Conservation (phyloP, 371 early-diverging fungal genomes). For the Mucor racemosus region DNA sequence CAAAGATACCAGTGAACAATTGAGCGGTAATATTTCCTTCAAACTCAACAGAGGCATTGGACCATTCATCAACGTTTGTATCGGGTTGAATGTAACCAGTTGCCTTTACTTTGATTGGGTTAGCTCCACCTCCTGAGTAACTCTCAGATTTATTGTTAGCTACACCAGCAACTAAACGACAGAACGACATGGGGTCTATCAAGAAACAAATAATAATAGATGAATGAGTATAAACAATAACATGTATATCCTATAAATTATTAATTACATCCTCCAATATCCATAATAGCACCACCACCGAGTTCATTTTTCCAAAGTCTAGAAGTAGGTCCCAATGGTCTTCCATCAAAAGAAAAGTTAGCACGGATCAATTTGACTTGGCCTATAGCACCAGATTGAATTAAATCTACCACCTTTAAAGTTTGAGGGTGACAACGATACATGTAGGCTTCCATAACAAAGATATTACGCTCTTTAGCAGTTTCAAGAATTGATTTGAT, state of each 20-base stretch:
- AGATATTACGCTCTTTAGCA: constrained; percentile 34
- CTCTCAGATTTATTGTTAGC: constrained; percentile 13
- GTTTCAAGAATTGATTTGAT: constrained; percentile 37
- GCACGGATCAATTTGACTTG: constrained; percentile 46
- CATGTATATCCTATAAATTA: background rate
- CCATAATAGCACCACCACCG: constrained; percentile 53
- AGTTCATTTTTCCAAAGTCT: constrained; percentile 52
- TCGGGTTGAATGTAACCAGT: constrained; percentile 45
- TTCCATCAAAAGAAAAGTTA: constrained; percentile 47
- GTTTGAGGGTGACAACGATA: constrained; percentile 58
- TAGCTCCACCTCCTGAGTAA: constrained; percentile 11
- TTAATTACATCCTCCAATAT: constrained; percentile 56
- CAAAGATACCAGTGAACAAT: constrained; percentile 48
- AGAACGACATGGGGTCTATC: constrained; percentile 52
- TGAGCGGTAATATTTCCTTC: constrained; percentile 40
- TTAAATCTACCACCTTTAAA: constrained; percentile 30
- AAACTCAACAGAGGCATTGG: constrained; percentile 45
- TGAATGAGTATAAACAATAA: background rate
- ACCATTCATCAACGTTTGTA: constrained; percentile 54
- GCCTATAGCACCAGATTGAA: constrained; percentile 41
- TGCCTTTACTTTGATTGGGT: constrained; percentile 43
- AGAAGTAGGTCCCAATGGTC: constrained; percentile 37
- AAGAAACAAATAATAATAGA: background rate
- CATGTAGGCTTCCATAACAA: constrained; percentile 60
- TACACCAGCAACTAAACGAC: constrained; percentile 48